Conservation (phyloP, 2,329 filamentous ascomycete genomes). For the Periconia macrospinosa region DNA sequence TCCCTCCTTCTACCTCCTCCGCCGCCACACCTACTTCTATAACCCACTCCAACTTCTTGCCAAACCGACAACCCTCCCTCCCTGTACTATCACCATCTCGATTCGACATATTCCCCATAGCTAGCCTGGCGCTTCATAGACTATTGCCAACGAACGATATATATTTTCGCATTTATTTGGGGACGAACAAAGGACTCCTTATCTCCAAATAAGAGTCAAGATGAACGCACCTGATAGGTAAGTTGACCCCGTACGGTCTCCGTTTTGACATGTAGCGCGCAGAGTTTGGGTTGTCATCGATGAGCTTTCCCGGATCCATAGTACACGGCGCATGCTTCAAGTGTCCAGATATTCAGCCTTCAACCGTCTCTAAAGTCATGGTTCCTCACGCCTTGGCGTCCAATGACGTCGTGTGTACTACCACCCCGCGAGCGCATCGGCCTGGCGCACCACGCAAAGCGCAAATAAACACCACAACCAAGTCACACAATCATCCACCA, state of each 20-base stretch:
- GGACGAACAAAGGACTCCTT: not conserved
- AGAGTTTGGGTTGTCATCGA: conserved; percentile 3
- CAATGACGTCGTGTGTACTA: not conserved
- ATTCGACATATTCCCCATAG: not conserved
- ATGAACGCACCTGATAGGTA: conserved; percentile 46
- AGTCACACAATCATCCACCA: not conserved
- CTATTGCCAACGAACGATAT: not conserved
- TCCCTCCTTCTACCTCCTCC: not conserved
- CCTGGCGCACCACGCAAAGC: not conserved
- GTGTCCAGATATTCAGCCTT: not conserved
- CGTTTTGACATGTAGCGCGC: not conserved
- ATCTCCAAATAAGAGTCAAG: conserved; percentile 5
- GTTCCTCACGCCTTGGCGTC: not conserved
- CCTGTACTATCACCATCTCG: not conserved
- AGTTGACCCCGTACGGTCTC: conserved; percentile 5
- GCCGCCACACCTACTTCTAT: not conserved
- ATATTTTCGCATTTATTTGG: too few species aligned
- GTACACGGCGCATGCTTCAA: not conserved
- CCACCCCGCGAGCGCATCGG: not conserved
- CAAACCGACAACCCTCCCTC: not conserved
- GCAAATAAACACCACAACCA: not conserved
- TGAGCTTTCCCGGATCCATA: conserved; percentile 2
- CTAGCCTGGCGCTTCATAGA: not conserved
- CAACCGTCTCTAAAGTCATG: not conserved
- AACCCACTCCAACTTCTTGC: not conserved